A percentile compares a stretch with the other conserved stretches of the same genome.
Conservation (phyloP, 2,329 filamentous ascomycete genomes). For the Elsinoe arachidis region DNA sequence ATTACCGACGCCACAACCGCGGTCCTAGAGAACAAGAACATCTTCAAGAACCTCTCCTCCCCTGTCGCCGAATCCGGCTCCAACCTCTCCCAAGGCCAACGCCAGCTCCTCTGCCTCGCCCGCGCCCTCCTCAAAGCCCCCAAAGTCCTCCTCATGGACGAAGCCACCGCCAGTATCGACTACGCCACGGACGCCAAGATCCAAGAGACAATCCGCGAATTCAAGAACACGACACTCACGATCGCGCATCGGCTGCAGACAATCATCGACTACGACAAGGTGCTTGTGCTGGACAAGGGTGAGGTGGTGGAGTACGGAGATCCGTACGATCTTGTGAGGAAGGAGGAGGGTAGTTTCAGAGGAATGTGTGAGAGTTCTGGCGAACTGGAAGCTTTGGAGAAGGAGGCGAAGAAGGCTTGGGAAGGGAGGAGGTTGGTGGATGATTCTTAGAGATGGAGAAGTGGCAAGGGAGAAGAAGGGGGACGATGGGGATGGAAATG, state of each 20-base stretch:
- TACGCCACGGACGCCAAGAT: constrained; percentile 94
- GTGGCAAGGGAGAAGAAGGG: neutral
- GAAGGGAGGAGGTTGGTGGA: constrained; percentile 35
- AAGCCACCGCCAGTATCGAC: constrained; percentile 95
- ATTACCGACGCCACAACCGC: constrained; percentile 25
- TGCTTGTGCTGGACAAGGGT: constrained; percentile 86
- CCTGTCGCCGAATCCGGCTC: constrained; percentile 81
- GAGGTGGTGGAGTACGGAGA: constrained; percentile 83
- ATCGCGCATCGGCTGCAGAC: constrained; percentile 94
- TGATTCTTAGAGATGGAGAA: constrained; percentile 17
- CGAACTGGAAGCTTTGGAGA: constrained; percentile 49
- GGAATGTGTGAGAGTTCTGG: constrained; percentile 63
- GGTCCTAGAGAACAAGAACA: constrained; percentile 74
- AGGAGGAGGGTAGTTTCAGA: constrained; percentile 57
- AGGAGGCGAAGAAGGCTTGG: constrained; percentile 47
- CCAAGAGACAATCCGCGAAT: constrained; percentile 88
- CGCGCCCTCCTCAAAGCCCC: constrained; percentile 85
- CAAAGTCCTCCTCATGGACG: constrained; percentile 96
- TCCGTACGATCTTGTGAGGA: constrained; percentile 70
- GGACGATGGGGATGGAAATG: neutral
- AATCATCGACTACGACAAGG: constrained; percentile 97
- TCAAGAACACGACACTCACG: constrained; percentile 86
- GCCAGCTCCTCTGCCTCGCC: constrained; percentile 87
- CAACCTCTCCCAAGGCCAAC: constrained; percentile 91
- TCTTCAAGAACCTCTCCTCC: constrained; percentile 81